Conservation (phyloP, 2,329 filamentous ascomycete species). For the Colletotrichum sansevieriae region DNA sequence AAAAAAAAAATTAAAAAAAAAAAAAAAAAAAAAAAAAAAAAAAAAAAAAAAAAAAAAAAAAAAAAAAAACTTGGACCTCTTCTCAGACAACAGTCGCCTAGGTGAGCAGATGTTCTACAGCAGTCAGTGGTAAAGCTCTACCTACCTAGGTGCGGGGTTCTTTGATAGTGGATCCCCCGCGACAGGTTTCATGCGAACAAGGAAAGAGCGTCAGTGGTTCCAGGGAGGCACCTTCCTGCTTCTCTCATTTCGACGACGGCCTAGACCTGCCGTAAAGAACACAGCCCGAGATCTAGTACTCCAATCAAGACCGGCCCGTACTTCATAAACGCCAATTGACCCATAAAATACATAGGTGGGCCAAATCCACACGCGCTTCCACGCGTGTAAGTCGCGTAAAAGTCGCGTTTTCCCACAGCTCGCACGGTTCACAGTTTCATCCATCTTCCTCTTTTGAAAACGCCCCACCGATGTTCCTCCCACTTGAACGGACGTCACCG, state of each 20-base stretch:
- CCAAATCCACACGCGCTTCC: background rate
- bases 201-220: conserved; percentile 8
- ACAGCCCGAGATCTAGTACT: background rate
- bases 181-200: background rate
- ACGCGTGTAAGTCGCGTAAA: conserved; percentile 26
- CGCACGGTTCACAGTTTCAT: conserved; percentile 31
- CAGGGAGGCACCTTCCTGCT: conserved; percentile 14
- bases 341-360: background rate
- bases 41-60: background rate
- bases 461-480: conserved; percentile 4
- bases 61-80: conserved; percentile 12
- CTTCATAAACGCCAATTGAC: background rate
- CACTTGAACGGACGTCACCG: conserved; percentile 29
- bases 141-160: background rate
- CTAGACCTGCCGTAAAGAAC: conserved; percentile 3
- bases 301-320: background rate
- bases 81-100: background rate
- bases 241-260: background rate
- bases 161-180: background rate
- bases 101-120: background rate
- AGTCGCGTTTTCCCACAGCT: conserved; percentile 22
- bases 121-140: background rate
- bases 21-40: no score
- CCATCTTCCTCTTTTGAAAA: conserved; percentile 8
- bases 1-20: no score